A percentile compares a stretch with the other conserved stretches of the same genome.
Evolutionary conservation across 2,329 filamentous ascomycete species (phyloP).

Genomic region (Fusarium metavorans): DNA sequence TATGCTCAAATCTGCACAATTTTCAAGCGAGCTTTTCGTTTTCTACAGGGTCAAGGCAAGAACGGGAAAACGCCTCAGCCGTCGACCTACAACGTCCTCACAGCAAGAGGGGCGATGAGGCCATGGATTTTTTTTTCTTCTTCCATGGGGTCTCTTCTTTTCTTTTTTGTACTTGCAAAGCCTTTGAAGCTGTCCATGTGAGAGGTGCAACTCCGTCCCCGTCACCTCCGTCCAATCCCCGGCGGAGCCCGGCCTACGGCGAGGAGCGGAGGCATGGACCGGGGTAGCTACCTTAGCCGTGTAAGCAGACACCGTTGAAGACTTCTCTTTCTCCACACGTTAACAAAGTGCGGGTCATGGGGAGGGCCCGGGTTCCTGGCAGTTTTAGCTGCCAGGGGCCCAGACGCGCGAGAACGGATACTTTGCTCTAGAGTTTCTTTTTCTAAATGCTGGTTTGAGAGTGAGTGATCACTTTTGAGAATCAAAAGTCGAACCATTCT

Average conservation of each 20-base stretch:
- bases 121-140: slow-evolving; percentile 2
- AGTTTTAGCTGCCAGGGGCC: slow-evolving; percentile 9
- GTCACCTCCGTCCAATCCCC: slow-evolving; percentile 3
- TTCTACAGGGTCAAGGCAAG: not conserved
- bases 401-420: slow-evolving; percentile 29
- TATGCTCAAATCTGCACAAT: not conserved
- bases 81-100: slow-evolving; percentile 16
- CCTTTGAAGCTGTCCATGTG: slow-evolving; percentile 14
- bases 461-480: slow-evolving; percentile 40
- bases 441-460: slow-evolving; percentile 3
- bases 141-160: not conserved
- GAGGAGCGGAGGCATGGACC: slow-evolving; percentile 32
- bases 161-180: not conserved
- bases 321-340: slow-evolving; percentile 16
- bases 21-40: not conserved
- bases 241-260: slow-evolving; percentile 23
- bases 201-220: slow-evolving; percentile 13
- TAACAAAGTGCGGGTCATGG: slow-evolving; percentile 10
- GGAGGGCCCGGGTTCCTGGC: slow-evolving; percentile 25
- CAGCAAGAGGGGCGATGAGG: slow-evolving; percentile 8
- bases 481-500: slow-evolving; percentile 37
- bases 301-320: slow-evolving; percentile 2
- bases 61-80: slow-evolving; percentile 14
- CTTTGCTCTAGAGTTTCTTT: slow-evolving; percentile 22
- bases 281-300: slow-evolving; percentile 1